Conservation (phyloP, 495 filamentous ascomycete genomes). For the Penicillium riverlandense region DNA sequence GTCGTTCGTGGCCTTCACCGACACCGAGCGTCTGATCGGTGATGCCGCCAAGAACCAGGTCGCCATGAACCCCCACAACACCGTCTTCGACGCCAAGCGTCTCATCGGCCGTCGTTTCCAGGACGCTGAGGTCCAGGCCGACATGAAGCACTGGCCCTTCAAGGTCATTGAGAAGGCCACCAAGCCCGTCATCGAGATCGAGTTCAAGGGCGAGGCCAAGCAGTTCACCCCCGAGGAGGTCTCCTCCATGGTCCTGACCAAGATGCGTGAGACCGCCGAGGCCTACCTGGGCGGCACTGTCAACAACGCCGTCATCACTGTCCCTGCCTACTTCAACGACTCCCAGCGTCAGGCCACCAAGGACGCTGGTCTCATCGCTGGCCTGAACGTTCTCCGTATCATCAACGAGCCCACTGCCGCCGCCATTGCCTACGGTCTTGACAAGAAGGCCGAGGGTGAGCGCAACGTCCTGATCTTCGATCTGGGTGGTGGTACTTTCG, state of each 20-base stretch:
- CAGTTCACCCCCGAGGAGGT: conserved; percentile 96
- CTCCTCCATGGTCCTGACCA: conserved; percentile 89
- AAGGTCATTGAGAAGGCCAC: conserved; percentile 84
- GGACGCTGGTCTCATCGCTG: conserved; percentile 95
- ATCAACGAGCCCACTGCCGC: conserved; percentile 99
- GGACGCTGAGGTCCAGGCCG: conserved; percentile 95
- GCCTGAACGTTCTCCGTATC: conserved; percentile 97
- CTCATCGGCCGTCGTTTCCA: conserved; percentile 91
- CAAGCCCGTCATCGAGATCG: conserved; percentile 88
- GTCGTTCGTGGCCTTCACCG: conserved; percentile 98
- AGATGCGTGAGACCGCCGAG: conserved; percentile 99
- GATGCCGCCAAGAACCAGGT: conserved; percentile 99
- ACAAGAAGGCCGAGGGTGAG: conserved; percentile 94
- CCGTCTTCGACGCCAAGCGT: conserved; percentile 98
- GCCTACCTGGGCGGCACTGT: conserved; percentile 92
- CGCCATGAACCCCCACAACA: conserved; percentile 97
- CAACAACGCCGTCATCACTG: conserved; percentile 97
- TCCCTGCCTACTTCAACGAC: conserved; percentile 99
- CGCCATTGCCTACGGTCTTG: conserved; percentile 87
- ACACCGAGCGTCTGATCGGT: conserved; percentile 95
- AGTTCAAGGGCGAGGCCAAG: conserved; percentile 93
- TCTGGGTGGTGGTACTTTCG: conserved; percentile 98
- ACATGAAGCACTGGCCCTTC: conserved; percentile 98
- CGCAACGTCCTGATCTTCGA: conserved; percentile 99
- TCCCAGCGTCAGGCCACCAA: conserved; percentile 99